These are phyloP conservation scores for Scorias spongiosa DNA, from an alignment of 2,329 filamentous ascomycete genomes.

Conservation along the genomic window DNA sequence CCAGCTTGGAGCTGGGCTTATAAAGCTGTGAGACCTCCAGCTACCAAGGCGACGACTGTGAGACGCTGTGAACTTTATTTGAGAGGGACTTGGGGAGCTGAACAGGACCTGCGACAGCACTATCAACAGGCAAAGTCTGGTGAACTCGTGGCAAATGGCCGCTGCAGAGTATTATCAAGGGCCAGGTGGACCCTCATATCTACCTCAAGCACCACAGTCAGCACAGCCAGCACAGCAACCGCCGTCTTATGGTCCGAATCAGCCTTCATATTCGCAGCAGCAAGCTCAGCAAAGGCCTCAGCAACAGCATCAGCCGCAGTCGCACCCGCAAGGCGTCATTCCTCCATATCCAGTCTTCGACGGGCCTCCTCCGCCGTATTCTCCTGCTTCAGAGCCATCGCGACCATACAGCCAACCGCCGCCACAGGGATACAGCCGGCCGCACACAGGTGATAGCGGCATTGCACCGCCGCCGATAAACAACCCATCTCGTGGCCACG, in stretches of 20 bases:
- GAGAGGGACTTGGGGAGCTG: too few relatives aligned
- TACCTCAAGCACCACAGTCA: constrained; percentile 1
- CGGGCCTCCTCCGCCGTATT: constrained; percentile 4
- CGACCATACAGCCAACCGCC: constrained; percentile 5
- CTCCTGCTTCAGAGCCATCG: background rate
- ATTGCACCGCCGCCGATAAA: constrained; percentile 1
- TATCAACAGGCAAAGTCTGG: too few relatives aligned
- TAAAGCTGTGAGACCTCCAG: too few relatives aligned
- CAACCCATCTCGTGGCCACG: constrained; percentile 5
- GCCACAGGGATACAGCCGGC: background rate
- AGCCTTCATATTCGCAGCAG: constrained; percentile 1
- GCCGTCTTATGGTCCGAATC: background rate
- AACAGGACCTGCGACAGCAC: too few relatives aligned
- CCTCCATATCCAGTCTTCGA: constrained; percentile 6
- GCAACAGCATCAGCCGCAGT: background rate
- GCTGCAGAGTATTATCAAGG: constrained; percentile 4
- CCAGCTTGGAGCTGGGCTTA: too few relatives aligned
- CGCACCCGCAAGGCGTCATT: background rate
- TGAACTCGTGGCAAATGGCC: constrained; percentile 1
- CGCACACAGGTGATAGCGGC: background rate
- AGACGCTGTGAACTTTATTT: too few relatives aligned
- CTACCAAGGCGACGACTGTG: too few relatives aligned
- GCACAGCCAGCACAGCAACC: background rate
- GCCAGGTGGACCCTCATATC: background rate
- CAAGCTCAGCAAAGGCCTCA: background rate